Evolutionary conservation across 345 rosid species (phyloP), one percentile per base, ranked within the genome.

Genomic region (Salix purpurea): DNA sequence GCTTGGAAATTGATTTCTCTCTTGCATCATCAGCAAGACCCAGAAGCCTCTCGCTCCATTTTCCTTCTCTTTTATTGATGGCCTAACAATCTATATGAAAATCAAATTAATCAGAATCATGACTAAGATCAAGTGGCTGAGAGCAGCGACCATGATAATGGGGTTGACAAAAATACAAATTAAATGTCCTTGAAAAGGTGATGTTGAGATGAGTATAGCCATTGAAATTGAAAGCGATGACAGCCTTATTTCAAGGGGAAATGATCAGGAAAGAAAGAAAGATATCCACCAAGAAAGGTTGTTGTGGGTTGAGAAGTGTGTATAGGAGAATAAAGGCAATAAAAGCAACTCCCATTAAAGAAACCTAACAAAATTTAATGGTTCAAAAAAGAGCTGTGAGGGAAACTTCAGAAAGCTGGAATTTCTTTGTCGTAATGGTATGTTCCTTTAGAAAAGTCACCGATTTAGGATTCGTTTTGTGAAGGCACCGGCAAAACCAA

Each of bases 171-270:
- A 13, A 26, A 30, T 28, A 32, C 67, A 65, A 79, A 73, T 68
- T 77, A 83, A 84, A 78, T 65, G 73, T 37, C 26, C 61, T 54
- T 34, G 64, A 70, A 83, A 87, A 84, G 82, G 75, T 81, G 91
- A 85, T 72, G 86, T 78, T 79, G 89, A 82, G 87, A 83, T 83
- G 85, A 74, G 85, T 64, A 82, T 52, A 82, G 82, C 87, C 87
- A 80, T 72, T 34, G 88, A 83, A 82, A 82, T 82, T 83, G 84
- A 84, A 83, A 83, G 80, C 82, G 70, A 65, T 77, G 86, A 79
- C 80, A 82, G 78, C 85, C 81, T 75, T 86, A 76, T 86, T 86
- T 81, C 81, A 73, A 81, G 76, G 86, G 74, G 46, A 86, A 76
- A 84, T 82, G 79, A 74, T 84, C 83, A 70, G 72, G 68, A 84